Percentiles rank a stretch among this genome's conserved stretches.
These are phyloP conservation scores for Collybiopsis luxurians DNA, from an alignment of 768 basidiomycete genomes.

Conservation along the genomic window DNA sequence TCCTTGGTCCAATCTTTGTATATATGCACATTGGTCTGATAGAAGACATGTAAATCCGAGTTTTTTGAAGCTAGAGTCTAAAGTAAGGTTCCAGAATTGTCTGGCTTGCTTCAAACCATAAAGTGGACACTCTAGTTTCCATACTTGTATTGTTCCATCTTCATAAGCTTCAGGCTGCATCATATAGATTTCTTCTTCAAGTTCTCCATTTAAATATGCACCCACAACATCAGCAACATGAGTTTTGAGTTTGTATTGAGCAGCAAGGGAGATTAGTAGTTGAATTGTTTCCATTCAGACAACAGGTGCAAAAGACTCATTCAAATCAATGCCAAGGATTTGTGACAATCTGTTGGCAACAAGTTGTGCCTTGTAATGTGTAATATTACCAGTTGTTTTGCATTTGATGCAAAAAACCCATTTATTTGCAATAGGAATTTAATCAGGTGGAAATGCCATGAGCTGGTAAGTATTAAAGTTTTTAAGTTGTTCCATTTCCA, in stretches of 20 bases:
- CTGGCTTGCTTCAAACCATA: no score
- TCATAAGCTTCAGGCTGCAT: conserved; percentile 22
- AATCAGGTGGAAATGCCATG: neutral
- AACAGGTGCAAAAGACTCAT: no score
- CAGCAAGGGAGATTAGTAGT: no score
- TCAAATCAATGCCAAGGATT: no score
- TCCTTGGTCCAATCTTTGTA: no score
- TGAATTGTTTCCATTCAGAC: no score
- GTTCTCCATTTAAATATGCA: no score
- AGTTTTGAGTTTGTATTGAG: conserved; percentile 29
- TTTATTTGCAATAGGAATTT: conserved; percentile 24
- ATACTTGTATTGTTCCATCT: conserved; percentile 10
- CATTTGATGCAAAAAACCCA: conserved; percentile 35
- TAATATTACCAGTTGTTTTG: conserved; percentile 27
- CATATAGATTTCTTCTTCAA: conserved; percentile 33
- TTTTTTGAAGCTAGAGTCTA: no score
- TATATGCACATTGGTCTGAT: conserved; percentile 17
- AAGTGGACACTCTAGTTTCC: conserved; percentile 8
- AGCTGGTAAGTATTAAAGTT: neutral
- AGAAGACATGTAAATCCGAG: conserved; percentile 11
- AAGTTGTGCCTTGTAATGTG: conserved; percentile 28
- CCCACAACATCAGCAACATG: conserved; percentile 38
- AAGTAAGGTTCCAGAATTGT: no score
- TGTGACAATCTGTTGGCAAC: conserved; percentile 36
- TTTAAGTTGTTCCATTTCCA: conserved; percentile 14